Conservation (phyloP, 345 rosid species). For the Salix udensis region DNA sequence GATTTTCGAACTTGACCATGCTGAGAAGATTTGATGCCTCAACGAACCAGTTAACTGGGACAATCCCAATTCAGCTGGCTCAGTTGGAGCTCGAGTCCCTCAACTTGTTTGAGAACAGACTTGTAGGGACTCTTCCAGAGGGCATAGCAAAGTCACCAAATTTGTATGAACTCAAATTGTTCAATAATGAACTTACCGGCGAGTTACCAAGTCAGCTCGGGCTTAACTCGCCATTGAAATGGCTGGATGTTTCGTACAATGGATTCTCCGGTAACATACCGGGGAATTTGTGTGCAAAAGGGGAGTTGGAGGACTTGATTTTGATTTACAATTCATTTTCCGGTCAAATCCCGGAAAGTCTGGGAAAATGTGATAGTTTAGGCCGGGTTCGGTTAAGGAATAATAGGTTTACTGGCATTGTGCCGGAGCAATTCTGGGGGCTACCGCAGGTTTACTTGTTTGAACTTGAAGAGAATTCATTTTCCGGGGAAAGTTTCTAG, state of each 20-base stretch:
- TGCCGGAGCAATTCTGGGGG: slow-evolving; percentile 73
- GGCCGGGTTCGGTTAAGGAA: slow-evolving; percentile 55
- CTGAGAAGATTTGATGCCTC: slow-evolving; percentile 61
- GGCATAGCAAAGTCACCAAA: slow-evolving; percentile 51
- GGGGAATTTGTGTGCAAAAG: slow-evolving; percentile 47
- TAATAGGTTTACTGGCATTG: slow-evolving; percentile 51
- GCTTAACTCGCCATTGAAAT: slow-evolving; percentile 43
- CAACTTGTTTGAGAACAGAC: slow-evolving; percentile 55
- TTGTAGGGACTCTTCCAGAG: slow-evolving; percentile 67
- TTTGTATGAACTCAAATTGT: slow-evolving; percentile 59
- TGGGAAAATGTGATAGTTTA: slow-evolving; percentile 63
- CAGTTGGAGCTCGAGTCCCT: slow-evolving; percentile 58
- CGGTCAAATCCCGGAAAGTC: slow-evolving; percentile 53
- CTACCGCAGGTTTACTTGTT: slow-evolving; percentile 57
- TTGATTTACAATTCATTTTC: slow-evolving; percentile 65
- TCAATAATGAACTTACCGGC: slow-evolving; percentile 68
- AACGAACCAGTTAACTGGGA: slow-evolving; percentile 54
- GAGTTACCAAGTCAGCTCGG: slow-evolving; percentile 63
- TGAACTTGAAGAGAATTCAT: slow-evolving; percentile 55
- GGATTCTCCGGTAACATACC: slow-evolving; percentile 64
- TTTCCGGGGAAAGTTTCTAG: slow-evolving; percentile 48
- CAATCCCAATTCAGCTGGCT: slow-evolving; percentile 58
- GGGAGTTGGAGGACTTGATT: slow-evolving; percentile 48
- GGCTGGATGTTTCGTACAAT: slow-evolving; percentile 62
- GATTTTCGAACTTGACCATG: slow-evolving; percentile 45